Percentiles rank a stretch among this genome's conserved stretches.
These are phyloP conservation scores for Torrubiellomyces zombiae DNA, from an alignment of 2,329 filamentous ascomycete species.

Conservation along the genomic window DNA sequence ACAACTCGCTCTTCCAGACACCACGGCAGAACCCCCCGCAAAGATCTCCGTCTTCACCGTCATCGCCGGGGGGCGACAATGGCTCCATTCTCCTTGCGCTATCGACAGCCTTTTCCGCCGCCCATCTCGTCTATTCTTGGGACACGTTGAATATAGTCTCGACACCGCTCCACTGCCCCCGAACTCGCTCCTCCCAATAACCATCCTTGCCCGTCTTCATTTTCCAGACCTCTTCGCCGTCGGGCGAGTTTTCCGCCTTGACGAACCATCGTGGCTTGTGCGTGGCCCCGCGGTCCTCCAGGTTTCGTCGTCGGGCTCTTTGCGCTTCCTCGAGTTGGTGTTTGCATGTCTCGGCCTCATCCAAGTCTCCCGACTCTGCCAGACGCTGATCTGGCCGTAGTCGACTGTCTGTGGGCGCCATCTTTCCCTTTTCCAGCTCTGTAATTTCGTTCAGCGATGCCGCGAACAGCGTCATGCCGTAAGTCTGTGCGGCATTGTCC, in stretches of 20 bases:
- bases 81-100: no score
- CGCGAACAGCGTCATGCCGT: slow-evolving; percentile 78
- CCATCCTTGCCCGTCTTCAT: slow-evolving; percentile 68
- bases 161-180: slow-evolving; percentile 46
- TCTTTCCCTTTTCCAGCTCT: slow-evolving; percentile 51
- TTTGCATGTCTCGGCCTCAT: slow-evolving; percentile 73
- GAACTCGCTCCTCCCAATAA: slow-evolving; percentile 79
- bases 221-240: slow-evolving; percentile 55
- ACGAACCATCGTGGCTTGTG: slow-evolving; percentile 77
- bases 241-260: slow-evolving; percentile 40
- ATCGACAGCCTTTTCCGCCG: no score
- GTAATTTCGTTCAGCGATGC: slow-evolving; percentile 81
- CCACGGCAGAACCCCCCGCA: no score
- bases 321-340: slow-evolving; percentile 74
- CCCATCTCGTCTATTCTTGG: slow-evolving; percentile 8
- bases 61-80: no score
- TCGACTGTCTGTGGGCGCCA: slow-evolving; percentile 70
- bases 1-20: no score
- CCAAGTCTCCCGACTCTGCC: slow-evolving; percentile 65
- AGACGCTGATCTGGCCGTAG: slow-evolving; percentile 77
- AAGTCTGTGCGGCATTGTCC: slow-evolving; percentile 60
- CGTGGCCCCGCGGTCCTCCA: slow-evolving; percentile 58
- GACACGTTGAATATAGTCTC: slow-evolving; percentile 30
- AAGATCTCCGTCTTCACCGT: no score
- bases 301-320: slow-evolving; percentile 51